Conservation (phyloP, 148 eudicot genomes). For the Polygonum aviculare region DNA sequence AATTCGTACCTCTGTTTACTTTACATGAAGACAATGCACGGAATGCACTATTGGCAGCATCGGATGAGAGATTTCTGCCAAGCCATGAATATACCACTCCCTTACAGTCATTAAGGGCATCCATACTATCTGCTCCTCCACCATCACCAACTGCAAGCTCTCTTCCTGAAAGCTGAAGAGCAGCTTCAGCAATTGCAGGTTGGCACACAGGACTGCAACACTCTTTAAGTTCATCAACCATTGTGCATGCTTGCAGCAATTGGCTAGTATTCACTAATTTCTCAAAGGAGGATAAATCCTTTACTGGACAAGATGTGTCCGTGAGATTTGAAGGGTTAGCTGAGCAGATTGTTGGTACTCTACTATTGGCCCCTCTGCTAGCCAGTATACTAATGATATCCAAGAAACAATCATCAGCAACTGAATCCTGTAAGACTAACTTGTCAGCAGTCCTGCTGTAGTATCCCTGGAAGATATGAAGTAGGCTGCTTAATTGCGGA, state of each 20-base stretch:
- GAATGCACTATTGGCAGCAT: conserved; percentile 62
- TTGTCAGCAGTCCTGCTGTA: conserved; percentile 43
- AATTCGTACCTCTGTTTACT: conserved; percentile 73
- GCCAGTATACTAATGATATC: conserved; percentile 73
- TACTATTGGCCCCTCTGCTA: conserved; percentile 80
- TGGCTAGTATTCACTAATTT: conserved; percentile 65
- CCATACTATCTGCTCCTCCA: conserved; percentile 33
- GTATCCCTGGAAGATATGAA: conserved; percentile 78
- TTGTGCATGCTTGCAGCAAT: conserved; percentile 78
- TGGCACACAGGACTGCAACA: conserved; percentile 88
- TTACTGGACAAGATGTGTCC: conserved; percentile 85
- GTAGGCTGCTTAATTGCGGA: conserved; percentile 78
- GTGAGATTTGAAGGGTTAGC: conserved; percentile 73
- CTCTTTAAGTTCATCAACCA: conserved; percentile 84
- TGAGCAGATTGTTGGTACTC: conserved; percentile 64
- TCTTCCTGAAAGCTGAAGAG: conserved; percentile 49
- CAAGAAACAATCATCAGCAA: conserved; percentile 74
- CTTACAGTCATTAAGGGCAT: conserved; percentile 71
- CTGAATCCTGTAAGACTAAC: conserved; percentile 47
- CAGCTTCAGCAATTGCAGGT: conserved; percentile 77
- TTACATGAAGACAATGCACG: conserved; percentile 79
- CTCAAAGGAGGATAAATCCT: conserved; percentile 64
- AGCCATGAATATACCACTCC: conserved; percentile 86
- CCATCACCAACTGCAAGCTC: conserved; percentile 20
- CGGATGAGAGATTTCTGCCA: conserved; percentile 63